Conservation (phyloP, 176 grass and related monocot species). For the Metroxylon sagu region DNA sequence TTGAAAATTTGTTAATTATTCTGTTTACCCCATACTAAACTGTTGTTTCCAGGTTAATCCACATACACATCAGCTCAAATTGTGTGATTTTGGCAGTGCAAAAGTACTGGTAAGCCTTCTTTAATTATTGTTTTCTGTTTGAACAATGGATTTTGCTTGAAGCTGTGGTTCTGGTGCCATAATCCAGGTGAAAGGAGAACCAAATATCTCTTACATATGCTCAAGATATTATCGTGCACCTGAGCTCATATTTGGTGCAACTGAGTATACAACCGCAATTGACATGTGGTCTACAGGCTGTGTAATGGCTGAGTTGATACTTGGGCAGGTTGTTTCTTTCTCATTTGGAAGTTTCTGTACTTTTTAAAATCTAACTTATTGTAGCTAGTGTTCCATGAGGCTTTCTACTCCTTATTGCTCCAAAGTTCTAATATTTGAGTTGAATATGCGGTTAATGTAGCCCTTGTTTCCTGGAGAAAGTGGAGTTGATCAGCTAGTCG, state of each 20-base stretch:
- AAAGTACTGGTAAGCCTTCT: conserved; percentile 36
- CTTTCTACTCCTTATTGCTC: not conserved
- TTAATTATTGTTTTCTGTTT: not conserved
- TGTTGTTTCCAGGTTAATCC: conserved; percentile 39
- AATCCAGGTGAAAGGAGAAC: conserved; percentile 75
- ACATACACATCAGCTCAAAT: conserved; percentile 45
- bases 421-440: conserved; percentile 14
- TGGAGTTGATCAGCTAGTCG: conserved; percentile 95
- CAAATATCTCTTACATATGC: conserved; percentile 99
- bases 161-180: not conserved
- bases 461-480: conserved; percentile 97
- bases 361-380: not conserved
- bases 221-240: conserved; percentile 98
- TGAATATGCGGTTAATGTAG: conserved; percentile 28
- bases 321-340: conserved; percentile 63
- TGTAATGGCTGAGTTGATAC: conserved; percentile 90
- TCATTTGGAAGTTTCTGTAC: not conserved
- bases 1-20: no score
- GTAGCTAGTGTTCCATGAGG: not conserved
- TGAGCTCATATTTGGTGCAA: conserved; percentile 97
- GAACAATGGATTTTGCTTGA: not conserved
- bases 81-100: conserved; percentile 42
- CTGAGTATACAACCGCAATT: conserved; percentile 90
- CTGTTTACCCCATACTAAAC: conserved; percentile 10
- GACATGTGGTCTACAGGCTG: conserved; percentile 95